Base-by-base conservation (phyloP, 805 yeast species). In the Myxozyma udenii region DNA sequence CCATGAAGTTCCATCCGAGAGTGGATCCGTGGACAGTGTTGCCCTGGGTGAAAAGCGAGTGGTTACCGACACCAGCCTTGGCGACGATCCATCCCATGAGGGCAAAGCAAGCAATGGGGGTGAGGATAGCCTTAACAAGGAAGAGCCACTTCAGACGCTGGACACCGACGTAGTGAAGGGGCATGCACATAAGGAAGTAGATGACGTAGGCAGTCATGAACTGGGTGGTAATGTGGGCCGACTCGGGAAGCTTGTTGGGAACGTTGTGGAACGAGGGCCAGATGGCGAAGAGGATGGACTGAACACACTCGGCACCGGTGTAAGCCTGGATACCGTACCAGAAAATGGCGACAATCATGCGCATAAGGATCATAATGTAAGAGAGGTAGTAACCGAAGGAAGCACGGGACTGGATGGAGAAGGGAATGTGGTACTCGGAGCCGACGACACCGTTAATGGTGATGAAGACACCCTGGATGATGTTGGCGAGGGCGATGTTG, bases 351-450 rank as follows among this genome's bases (percentile, higher is more conserved):
- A 78, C 64, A 25, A 75, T 67, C 36, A 72, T 68, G 62, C 82
- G 66, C 51, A 73, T 71, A 9, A 70, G 51, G 30, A 78, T 66
- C n/a, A 75, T 77, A 24, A 77, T 48, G 40, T 63, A 68, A 3
- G 76, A 69, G 2, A 80, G 79, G 51, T 68, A 63, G 33, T 75
- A 66, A 7, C 83, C 82, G 65, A 74, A 78, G 0, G 74, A 65
- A 42, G 71, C 68, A 44, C 81, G 64, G 22, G 71, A 66, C 46
- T 68, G 68, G 9, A 78, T 69, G 2, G 81, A 72, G 56, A 69
- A 78, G 0, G 81, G 80, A 38, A 78, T 68, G 61, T 76, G 80
- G 63, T 72, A 78, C 21, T 70, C 68, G 5, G 74, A 71, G 30
- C 82, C 81, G 14, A 72, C 74, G 62, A 72, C 70, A 30, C 78